Evolutionary conservation across 768 basidiomycete species (phyloP).

Genomic region (Amanita rimosa): DNA sequence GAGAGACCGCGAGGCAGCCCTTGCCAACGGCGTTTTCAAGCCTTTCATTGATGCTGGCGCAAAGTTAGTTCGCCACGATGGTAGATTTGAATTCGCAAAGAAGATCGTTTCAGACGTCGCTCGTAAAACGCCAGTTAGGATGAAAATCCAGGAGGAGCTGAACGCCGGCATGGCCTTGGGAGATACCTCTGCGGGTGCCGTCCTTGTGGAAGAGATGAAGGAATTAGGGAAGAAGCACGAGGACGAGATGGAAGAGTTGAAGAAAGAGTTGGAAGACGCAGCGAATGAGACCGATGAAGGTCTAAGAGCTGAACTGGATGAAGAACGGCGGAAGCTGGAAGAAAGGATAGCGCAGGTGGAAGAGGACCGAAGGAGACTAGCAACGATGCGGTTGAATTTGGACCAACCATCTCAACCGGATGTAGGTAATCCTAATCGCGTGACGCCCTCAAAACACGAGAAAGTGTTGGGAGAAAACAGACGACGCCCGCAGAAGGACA

Average conservation of each 20-base stretch:
- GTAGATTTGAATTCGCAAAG: constrained; percentile 18
- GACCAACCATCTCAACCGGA: not conserved
- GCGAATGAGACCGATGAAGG: constrained; percentile 2
- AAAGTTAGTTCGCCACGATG: constrained; percentile 23
- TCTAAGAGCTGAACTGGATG: constrained; percentile 4
- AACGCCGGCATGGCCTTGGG: constrained; percentile 15
- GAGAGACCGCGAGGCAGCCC: constrained; percentile 21
- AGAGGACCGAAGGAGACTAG: not conserved
- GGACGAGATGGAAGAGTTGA: constrained; percentile 8
- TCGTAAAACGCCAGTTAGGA: constrained; percentile 2
- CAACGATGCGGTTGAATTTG: not conserved
- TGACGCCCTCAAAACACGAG: no score
- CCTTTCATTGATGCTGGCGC: constrained; percentile 30
- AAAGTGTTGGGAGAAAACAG: no score
- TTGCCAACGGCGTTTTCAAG: constrained; percentile 23
- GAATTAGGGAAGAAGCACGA: constrained; percentile 6
- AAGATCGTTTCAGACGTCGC: constrained; percentile 21
- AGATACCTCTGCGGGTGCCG: constrained; percentile 23
- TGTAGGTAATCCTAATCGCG: not conserved
- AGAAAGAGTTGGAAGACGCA: constrained; percentile 8
- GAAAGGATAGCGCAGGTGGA: not conserved
- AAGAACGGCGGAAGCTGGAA: constrained; percentile 1
- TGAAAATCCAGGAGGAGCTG: constrained; percentile 13
- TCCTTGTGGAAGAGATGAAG: constrained; percentile 9
- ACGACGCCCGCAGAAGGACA: no score